Percentiles rank a stretch among this genome's conserved stretches.
Conservation (phyloP, 2,329 filamentous ascomycete genomes). For the Colletotrichum brevisporum region DNA sequence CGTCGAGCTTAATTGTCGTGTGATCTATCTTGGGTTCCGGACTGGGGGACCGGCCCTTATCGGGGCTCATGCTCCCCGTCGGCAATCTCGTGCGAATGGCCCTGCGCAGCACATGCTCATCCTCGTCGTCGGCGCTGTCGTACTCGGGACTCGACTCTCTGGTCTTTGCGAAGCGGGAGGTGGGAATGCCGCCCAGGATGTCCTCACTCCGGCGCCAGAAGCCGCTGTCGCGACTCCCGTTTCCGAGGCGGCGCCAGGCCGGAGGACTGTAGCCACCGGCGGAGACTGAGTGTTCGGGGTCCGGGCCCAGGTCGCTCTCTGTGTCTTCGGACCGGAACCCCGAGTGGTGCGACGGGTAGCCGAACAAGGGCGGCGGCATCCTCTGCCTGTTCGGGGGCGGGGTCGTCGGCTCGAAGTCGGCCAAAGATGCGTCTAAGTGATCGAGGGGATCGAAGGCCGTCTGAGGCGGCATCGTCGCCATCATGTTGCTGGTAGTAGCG, state of each 20-base stretch:
- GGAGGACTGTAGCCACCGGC: slow-evolving; percentile 72
- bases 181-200: slow-evolving; percentile 62
- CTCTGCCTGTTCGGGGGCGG: slow-evolving; percentile 45
- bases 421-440: slow-evolving; percentile 66
- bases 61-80: slow-evolving; percentile 68
- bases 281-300: slow-evolving; percentile 62
- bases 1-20: slow-evolving; percentile 55
- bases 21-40: slow-evolving; percentile 61
- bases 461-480: slow-evolving; percentile 44
- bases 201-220: slow-evolving; percentile 72
- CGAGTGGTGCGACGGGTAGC: slow-evolving; percentile 59
- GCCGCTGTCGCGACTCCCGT: slow-evolving; percentile 70
- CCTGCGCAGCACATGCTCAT: slow-evolving; percentile 61
- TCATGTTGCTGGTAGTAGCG: slow-evolving; percentile 42
- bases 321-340: slow-evolving; percentile 57
- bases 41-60: slow-evolving; percentile 62
- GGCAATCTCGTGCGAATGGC: slow-evolving; percentile 70
- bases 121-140: slow-evolving; percentile 53
- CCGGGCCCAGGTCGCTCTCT: slow-evolving; percentile 50
- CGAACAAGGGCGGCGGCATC: slow-evolving; percentile 50
- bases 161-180: slow-evolving; percentile 38
- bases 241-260: slow-evolving; percentile 73
- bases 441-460: slow-evolving; percentile 53
- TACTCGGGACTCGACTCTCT: slow-evolving; percentile 52
- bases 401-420: slow-evolving; percentile 68